Evolutionary conservation across 108 stramenopile genomes (phyloP), one percentile per base, ranked within the genome.

Genomic region (Skeletonema tropicum): DNA sequence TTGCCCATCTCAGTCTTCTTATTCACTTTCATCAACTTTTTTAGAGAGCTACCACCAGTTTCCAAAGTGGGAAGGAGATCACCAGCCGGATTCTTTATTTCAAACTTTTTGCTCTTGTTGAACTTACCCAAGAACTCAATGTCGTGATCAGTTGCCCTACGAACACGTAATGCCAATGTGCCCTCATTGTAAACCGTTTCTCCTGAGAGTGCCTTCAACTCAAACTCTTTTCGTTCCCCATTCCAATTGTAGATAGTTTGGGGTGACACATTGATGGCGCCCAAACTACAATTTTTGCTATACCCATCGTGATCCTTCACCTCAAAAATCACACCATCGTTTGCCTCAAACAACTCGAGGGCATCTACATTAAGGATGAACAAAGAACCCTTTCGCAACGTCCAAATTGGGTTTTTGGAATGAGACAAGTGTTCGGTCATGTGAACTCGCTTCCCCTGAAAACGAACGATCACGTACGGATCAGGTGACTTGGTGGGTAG

Each of bases 351-450:
- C 3, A 94, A 52, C 14, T 88, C 86, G 19, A 86, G 57, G n/a
- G 89, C 83, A 38, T 67, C 46, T 6, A 86, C 71, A 32, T 60
- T 78, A 60, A 88, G 69, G 17, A 94, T 41, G 57, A 94, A 94
- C 3, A 94, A 60, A 1, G 88, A 87, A 10, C 81, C 85, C 6
- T 87, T 91, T 29, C 77, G 77, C 25, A 94, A 26, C 0, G 94
- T 94, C 88, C 87, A 94, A 39, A 92, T 86, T n/a, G 94, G 94
- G 79, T 94, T 80, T 6, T 86, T 80, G 68, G 84, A 78, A n/a
- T 68, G 78, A 10, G 70, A 48, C 14, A 90, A 83, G 57, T 68
- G 59, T 25, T 83, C 67, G 1, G 94, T 94, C 59, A 75, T 76
- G 68, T 94, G 94, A 0, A 92, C 68, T 26, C 78, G 73, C 35